A percentile compares a stretch with the other conserved stretches of the same genome.
These are phyloP conservation scores for Aspergillus amoenus DNA, from an alignment of 2,329 filamentous ascomycete genomes.

Conservation along the genomic window DNA sequence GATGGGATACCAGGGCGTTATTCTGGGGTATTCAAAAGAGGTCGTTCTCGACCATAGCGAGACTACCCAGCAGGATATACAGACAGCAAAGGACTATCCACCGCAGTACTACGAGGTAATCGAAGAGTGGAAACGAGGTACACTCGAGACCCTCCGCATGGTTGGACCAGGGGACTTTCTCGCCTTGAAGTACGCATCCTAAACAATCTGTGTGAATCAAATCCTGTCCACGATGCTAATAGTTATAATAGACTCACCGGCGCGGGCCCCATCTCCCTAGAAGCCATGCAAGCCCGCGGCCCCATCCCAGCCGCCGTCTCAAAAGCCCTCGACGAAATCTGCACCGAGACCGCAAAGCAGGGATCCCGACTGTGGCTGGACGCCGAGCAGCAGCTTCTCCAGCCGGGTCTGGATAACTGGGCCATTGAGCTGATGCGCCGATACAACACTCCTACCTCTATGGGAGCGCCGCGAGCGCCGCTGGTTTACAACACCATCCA, in stretches of 20 bases:
- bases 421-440: slow-evolving; percentile 48
- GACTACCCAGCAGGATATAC: background rate
- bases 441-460: slow-evolving; percentile 35
- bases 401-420: slow-evolving; percentile 47
- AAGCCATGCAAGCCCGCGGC: background rate
- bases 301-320: background rate
- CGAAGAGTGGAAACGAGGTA: background rate
- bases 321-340: slow-evolving; percentile 40
- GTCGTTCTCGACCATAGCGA: background rate
- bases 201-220: no score
- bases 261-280: background rate
- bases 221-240: no score
- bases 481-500: slow-evolving; percentile 47
- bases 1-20: background rate
- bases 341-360: slow-evolving; percentile 31
- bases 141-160: background rate
- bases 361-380: slow-evolving; percentile 47
- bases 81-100: background rate
- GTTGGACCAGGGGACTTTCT: background rate
- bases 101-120: background rate
- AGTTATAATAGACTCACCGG: background rate
- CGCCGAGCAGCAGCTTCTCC: slow-evolving; percentile 48
- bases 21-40: background rate
- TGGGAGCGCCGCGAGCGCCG: background rate
- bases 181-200: background rate